Percentiles rank a stretch among this genome's conserved stretches.
These are phyloP conservation scores for Collybia mongolica DNA, from an alignment of 768 basidiomycete genomes.

Conservation along the genomic window DNA sequence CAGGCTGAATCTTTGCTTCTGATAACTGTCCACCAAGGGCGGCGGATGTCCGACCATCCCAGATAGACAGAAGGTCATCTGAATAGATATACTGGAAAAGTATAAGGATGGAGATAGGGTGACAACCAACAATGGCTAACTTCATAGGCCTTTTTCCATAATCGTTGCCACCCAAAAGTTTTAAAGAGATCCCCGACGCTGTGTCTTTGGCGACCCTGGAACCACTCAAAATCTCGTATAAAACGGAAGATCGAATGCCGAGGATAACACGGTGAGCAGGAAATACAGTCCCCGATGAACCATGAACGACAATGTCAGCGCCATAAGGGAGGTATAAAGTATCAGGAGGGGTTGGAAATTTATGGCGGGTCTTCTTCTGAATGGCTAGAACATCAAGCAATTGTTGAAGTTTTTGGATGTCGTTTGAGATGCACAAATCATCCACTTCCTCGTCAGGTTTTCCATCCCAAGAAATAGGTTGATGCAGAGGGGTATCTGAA, in stretches of 20 bases:
- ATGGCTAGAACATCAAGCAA: conserved; percentile 30
- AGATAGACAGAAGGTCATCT: conserved; percentile 78
- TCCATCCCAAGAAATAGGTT: background rate
- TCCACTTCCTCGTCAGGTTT: conserved; percentile 29
- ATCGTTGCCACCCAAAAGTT: conserved; percentile 12
- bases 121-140: conserved; percentile 52
- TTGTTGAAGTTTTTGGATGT: conserved; percentile 30
- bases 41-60: conserved; percentile 71
- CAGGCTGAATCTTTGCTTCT: conserved; percentile 37
- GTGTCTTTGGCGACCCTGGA: conserved; percentile 22
- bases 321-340: conserved; percentile 39
- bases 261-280: conserved; percentile 71
- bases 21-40: conserved; percentile 40
- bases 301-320: conserved; percentile 60
- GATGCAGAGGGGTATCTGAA: background rate
- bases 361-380: conserved; percentile 24
- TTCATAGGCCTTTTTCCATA: conserved; percentile 11
- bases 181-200: conserved; percentile 28
- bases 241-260: conserved; percentile 49
- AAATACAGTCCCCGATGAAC: conserved; percentile 41
- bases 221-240: conserved; percentile 43
- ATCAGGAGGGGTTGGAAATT: background rate
- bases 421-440: conserved; percentile 33
- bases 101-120: conserved; percentile 68
- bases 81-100: conserved; percentile 87